A percentile compares a stretch with the other conserved stretches of the same genome.
Evolutionary conservation across 2,329 filamentous ascomycete genomes (phyloP).

Genomic region (Botrytis hyacinthi): DNA sequence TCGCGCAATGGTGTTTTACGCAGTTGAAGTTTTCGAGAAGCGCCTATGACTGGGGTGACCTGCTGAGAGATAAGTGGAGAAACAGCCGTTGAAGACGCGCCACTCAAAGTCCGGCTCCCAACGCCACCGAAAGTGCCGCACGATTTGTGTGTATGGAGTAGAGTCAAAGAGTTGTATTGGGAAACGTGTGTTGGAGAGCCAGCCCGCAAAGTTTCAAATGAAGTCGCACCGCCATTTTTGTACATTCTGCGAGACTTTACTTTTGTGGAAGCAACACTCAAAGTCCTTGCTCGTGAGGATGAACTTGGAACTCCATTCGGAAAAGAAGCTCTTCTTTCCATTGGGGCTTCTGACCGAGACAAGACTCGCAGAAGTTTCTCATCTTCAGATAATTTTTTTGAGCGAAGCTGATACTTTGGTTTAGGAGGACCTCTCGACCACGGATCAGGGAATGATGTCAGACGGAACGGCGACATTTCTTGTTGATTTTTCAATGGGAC

Average conservation of each 20-base stretch:
- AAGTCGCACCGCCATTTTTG: background rate
- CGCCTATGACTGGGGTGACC: background rate
- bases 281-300: background rate
- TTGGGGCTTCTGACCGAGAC: background rate
- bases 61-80: background rate
- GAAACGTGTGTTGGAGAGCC: background rate
- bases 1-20: background rate
- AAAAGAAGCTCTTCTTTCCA: background rate
- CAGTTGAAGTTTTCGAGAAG: background rate
- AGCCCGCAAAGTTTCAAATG: background rate
- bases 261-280: background rate
- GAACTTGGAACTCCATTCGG: background rate
- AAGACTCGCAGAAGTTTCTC: slow-evolving; percentile 1
- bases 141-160: background rate
- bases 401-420: slow-evolving; percentile 4
- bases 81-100: background rate
- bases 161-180: background rate
- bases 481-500: background rate
- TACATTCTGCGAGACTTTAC: background rate
- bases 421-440: slow-evolving; percentile 10
- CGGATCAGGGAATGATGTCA: background rate
- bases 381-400: background rate
- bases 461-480: background rate
- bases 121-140: background rate
- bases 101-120: background rate